These are phyloP conservation scores for Megacollybia marginata DNA, from an alignment of 768 basidiomycete genomes.

Conservation along the genomic window DNA sequence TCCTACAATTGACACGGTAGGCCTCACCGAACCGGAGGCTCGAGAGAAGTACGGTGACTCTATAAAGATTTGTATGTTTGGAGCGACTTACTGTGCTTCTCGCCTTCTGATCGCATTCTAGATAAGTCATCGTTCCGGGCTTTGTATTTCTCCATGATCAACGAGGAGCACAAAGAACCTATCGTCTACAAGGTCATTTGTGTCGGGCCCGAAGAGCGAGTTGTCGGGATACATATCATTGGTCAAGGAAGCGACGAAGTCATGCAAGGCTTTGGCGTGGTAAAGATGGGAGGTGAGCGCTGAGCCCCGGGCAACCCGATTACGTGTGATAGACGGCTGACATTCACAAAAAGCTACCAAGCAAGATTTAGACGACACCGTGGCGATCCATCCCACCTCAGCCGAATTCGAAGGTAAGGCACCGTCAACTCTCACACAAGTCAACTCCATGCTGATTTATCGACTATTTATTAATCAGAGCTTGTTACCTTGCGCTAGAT, in stretches of 20 bases:
- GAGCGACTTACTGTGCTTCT: not conserved
- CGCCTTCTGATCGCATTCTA: constrained; percentile 17
- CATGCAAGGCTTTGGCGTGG: constrained; percentile 95
- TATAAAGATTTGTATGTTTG: constrained; percentile 81
- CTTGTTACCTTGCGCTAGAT: constrained; percentile 42
- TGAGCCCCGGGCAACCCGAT: no score
- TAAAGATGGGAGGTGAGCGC: constrained; percentile 80
- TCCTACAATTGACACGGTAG: constrained; percentile 92
- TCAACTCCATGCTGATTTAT: constrained; percentile 10
- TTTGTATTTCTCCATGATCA: constrained; percentile 89
- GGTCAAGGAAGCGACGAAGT: constrained; percentile 91
- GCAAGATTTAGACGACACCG: constrained; percentile 77
- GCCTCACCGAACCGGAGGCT: constrained; percentile 90
- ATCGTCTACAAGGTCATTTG: constrained; percentile 89
- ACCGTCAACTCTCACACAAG: not conserved
- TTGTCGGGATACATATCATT: constrained; percentile 94
- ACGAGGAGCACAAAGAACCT: constrained; percentile 89
- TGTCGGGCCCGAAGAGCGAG: constrained; percentile 83
- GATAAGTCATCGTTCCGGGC: constrained; percentile 78
- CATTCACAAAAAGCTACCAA: constrained; percentile 51
- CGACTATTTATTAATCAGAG: constrained; percentile 39
- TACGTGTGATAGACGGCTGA: not conserved
- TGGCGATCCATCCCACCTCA: constrained; percentile 89
- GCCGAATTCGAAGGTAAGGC: constrained; percentile 71
- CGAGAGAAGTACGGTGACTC: constrained; percentile 79